Percentiles rank a stretch among this genome's conserved stretches.
Conservation (phyloP, 768 basidiomycete species). For the Mycena epipterygia region DNA sequence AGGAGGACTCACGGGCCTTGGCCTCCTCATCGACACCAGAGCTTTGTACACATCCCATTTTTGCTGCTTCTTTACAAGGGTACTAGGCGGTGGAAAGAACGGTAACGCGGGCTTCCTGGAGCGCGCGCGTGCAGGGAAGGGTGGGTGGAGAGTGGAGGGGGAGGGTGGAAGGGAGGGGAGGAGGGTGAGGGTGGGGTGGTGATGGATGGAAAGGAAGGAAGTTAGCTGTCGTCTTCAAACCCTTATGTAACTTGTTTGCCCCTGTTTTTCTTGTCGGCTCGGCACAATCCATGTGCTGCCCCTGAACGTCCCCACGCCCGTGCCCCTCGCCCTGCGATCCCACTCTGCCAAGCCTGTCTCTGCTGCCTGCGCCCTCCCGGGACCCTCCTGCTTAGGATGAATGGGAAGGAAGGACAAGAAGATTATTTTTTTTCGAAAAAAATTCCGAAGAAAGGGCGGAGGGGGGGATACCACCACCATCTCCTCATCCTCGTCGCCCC, state of each 20-base stretch:
- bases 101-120: neutral
- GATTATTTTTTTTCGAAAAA: no score
- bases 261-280: neutral
- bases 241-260: slow-evolving; percentile 9
- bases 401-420: no score
- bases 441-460: no score
- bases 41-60: slow-evolving; percentile 84
- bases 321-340: no score
- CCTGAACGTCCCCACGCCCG: no score
- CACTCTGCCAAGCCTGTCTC: no score
- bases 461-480: no score
- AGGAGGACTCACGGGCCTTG: slow-evolving; percentile 74
- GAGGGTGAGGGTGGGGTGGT: neutral
- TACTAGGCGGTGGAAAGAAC: neutral
- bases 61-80: neutral
- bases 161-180: neutral
- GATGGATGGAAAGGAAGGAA: neutral
- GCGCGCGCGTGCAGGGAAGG: neutral
- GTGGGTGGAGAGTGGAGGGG: neutral
- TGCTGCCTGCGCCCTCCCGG: no score
- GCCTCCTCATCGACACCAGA: slow-evolving; percentile 82
- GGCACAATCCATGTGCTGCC: neutral
- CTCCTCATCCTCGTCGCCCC: no score
- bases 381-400: no score
- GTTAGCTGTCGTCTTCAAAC: neutral